Base-by-base conservation (phyloP, 257 asterid species). In the Lavandula angustifolia region DNA sequence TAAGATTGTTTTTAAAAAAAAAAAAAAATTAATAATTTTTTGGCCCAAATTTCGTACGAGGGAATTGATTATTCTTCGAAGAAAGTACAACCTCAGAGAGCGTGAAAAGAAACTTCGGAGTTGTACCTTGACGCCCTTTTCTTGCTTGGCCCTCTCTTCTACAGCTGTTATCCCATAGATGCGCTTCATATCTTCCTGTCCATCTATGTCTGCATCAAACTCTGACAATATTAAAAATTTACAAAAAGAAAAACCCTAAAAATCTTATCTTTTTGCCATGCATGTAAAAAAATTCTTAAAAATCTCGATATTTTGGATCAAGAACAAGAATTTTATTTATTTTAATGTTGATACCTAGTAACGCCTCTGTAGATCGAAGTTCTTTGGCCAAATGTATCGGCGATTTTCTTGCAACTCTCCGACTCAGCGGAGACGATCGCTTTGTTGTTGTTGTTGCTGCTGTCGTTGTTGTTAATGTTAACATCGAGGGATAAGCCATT, bases 161-260 rank as follows among this genome's bases (percentile, higher is more conserved):
- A 76, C 97, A 90, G 96, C 99, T 90, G 87, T 90, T 94, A 75
- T 94, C 99, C 99, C 99, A 94, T 33, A 92, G 96, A 84, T 90
- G 99, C 77, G 99, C 99, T 82, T 94, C 99, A 55, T 90, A 94
- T 94, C 99, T 87, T 18, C 99, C 99, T 40, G 99, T 94, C 97
- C 97, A 90, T 75, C 97, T 82, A 67, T 94, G 99, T 62, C 99
- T 94, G 84, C 57, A 81, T 62, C 65, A 66, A 60, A 32, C 50
- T 42, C 62, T 5, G 27, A 2, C 58, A 53, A 13, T 32, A 29
- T 0, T 1, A 60, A 67, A 1, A 8, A 7, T 2, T 44, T 41
- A 40, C 9, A 17, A 22, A 60, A n/a, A 5, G 5, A 55, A 14
- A 56, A 12, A 4, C 17, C 2, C 16, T 0, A 5, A 57, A 37